Percentiles rank a stretch among this genome's conserved stretches.
Evolutionary conservation across 2,329 filamentous ascomycete species (phyloP).

Genomic region (Penicillium psychrosexuale): DNA sequence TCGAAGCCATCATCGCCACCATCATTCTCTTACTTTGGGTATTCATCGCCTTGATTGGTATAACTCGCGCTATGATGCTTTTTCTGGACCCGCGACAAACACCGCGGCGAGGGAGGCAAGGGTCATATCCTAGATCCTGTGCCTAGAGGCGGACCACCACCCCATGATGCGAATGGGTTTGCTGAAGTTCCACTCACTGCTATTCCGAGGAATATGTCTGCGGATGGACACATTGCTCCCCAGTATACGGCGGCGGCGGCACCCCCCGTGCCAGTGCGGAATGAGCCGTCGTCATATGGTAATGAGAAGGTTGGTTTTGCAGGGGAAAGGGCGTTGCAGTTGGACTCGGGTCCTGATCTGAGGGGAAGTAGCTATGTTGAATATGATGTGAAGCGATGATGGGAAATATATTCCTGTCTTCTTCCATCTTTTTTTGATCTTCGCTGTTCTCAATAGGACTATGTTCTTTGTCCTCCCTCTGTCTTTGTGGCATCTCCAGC

Average conservation of each 20-base stretch:
- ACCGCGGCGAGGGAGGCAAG: constrained; percentile 57
- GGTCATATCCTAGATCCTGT: constrained; percentile 27
- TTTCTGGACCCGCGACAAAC: constrained; percentile 59
- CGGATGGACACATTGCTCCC: constrained; percentile 20
- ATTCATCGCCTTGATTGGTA: constrained; percentile 70
- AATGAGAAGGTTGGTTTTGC: constrained; percentile 46
- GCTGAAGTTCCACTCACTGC: constrained; percentile 38
- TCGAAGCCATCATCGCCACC: constrained; percentile 76
- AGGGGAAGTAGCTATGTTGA: constrained; percentile 40
- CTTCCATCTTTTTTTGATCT: neutral
- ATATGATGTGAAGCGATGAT: constrained; percentile 34
- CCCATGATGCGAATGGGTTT: constrained; percentile 30
- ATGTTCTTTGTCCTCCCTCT: constrained; percentile 1
- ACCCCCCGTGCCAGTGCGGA: constrained; percentile 2
- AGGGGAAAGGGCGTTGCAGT: constrained; percentile 36
- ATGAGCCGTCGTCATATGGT: constrained; percentile 22
- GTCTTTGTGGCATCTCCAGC: neutral
- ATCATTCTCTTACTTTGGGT: constrained; percentile 74
- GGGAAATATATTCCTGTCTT: neutral
- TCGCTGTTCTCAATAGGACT: neutral
- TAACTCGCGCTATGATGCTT: constrained; percentile 62
- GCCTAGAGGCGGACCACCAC: constrained; percentile 4
- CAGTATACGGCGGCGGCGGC: constrained; percentile 25
- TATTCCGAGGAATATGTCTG: constrained; percentile 22
- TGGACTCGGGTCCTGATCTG: constrained; percentile 21